Percentiles rank a stretch among this genome's conserved stretches.
phyloP scores from a whole-genome alignment of 2,329 filamentous ascomycete species.

The Sporothrix pseudoabietina region DNA sequence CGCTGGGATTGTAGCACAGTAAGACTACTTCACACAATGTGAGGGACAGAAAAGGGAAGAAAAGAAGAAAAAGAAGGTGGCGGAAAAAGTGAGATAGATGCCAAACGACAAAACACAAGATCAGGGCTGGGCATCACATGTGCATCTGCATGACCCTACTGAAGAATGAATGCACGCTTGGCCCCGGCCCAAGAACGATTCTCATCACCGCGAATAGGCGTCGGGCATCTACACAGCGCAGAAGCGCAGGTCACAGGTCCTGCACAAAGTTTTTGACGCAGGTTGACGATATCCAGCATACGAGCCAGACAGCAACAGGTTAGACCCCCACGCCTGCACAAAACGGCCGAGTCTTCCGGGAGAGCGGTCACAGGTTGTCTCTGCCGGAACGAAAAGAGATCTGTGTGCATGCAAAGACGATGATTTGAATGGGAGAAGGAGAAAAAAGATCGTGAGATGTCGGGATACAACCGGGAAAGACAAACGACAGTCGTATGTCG shows the following conservation, averaged over 20 bases:
- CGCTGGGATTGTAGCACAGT: neutral
- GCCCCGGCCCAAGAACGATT: neutral
- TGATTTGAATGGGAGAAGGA: neutral
- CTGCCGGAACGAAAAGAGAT: neutral
- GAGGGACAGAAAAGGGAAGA: neutral
- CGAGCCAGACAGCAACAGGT: neutral
- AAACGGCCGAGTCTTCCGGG: conserved; percentile 7
- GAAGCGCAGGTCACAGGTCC: conserved; percentile 7
- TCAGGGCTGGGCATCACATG: conserved; percentile 19
- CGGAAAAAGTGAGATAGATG: neutral
- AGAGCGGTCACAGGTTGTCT: neutral
- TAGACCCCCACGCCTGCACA: neutral
- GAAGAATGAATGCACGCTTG: neutral
- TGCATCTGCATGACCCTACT: conserved; percentile 16
- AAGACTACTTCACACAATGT: neutral
- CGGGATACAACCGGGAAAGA: conserved; percentile 5
- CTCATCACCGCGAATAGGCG: neutral
- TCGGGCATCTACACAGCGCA: conserved; percentile 4
- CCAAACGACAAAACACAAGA: neutral
- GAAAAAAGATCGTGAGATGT: neutral
- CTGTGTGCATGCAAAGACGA: neutral
- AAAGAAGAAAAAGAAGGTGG: too few species aligned
- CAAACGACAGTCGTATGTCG: neutral
- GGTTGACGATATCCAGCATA: neutral
- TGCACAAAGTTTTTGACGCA: neutral